Conservation (phyloP, 2,329 filamentous ascomycete species). For the Talaromyces marneffei region DNA sequence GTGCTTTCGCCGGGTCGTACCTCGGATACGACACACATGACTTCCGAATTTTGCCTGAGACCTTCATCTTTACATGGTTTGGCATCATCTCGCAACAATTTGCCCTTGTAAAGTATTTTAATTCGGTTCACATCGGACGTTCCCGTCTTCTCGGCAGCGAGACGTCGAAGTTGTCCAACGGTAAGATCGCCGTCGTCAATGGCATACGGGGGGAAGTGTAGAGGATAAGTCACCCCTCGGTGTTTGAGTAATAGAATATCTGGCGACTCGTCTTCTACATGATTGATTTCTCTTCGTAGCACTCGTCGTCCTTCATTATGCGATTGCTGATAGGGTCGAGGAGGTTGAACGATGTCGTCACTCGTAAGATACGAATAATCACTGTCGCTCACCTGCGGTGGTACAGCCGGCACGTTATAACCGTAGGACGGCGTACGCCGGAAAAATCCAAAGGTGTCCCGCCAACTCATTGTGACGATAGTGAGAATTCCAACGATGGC, state of each 20-base stretch:
- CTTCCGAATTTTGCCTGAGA: constrained; percentile 45
- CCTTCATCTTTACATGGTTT: constrained; percentile 38
- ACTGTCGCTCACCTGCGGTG: constrained; percentile 33
- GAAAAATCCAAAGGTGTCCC: constrained; percentile 28
- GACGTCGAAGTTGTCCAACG: constrained; percentile 37
- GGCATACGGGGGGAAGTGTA: constrained; percentile 43
- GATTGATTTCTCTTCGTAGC: neutral
- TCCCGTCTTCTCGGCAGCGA: constrained; percentile 34
- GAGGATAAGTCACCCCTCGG: constrained; percentile 36
- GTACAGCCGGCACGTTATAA: constrained; percentile 10
- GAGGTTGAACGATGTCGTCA: constrained; percentile 29
- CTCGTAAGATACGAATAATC: constrained; percentile 36
- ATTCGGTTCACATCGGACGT: constrained; percentile 34
- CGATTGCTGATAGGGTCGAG: constrained; percentile 12
- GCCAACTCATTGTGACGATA: constrained; percentile 32
- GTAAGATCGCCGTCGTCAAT: constrained; percentile 42
- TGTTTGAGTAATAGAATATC: constrained; percentile 42
- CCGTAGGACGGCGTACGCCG: constrained; percentile 26
- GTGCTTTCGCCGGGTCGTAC: constrained; percentile 26
- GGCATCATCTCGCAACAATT: constrained; percentile 38
- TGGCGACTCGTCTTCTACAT: constrained; percentile 21
- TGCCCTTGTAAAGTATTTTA: constrained; percentile 45
- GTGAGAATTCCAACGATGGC: constrained; percentile 26
- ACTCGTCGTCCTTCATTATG: neutral
- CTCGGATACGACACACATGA: constrained; percentile 43